Base-by-base conservation (phyloP, 352 stramenopile species). In the Globisporangium paroecandrum region DNA sequence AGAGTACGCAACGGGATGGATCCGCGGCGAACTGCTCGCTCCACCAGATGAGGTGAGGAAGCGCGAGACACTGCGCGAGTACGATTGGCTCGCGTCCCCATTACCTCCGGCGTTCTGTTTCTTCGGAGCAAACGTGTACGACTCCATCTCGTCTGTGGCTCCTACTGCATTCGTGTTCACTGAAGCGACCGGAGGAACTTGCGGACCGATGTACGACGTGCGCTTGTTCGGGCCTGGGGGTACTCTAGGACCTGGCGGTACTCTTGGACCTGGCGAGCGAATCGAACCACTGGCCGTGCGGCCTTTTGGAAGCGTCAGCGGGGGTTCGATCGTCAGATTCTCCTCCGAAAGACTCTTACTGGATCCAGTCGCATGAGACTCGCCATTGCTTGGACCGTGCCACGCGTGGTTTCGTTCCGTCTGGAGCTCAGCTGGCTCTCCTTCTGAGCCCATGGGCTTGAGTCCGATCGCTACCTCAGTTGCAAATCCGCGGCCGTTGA, bases 121-220 rank as follows among this genome's bases (percentile, higher is more conserved):
- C 27, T 60, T 60, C 15, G 54, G 15, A 18, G 54, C 27, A 15
- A 60, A 60, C 27, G 22, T 22, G 27, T 43, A 60, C 18, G 54
- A 20, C 15, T 60, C 2, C 15, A 60, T 41, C 7, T 43, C 27
- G 2, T 60, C 54, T 3, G 8, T 32, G 27, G 3, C 27, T 32
- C 27, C 27, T 32, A 32, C 27, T 3, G 27, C 27, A 32, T 32
- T 32, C 3, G 27, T 32, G 24, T 18, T 27, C 5, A 20, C 10
- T 20, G 27, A 22, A 5, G 27, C n/a, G 27, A 32, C 27, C 1
- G 20, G 24, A 18, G 4, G 7, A 24, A 15, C 25, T 8, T 24
- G 56, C 12, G 55, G 13, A 2, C 32, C 43, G 41, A 67, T 62
- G 62, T 47, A 67, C 62, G 62, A 67, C 5, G 25, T 47, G 51